phyloP scores from a whole-genome alignment of 495 filamentous ascomycete species.

The Pseudevernia furfuracea region DNA sequence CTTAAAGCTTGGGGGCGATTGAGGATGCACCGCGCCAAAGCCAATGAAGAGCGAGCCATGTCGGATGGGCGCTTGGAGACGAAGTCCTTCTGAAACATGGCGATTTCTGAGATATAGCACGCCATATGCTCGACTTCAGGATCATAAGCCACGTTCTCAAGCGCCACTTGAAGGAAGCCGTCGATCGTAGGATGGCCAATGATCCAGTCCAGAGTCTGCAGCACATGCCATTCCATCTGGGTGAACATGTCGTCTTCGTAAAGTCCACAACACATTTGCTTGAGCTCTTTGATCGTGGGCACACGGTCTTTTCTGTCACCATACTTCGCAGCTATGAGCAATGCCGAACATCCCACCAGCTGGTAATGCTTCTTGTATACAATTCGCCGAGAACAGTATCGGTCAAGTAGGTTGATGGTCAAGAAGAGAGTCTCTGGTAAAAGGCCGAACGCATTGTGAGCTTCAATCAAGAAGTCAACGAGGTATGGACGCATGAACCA shows the following conservation, averaged over 20 bases:
- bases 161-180: constrained; percentile 72
- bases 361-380: constrained; percentile 99
- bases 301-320: constrained; percentile 97
- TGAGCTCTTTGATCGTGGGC: constrained; percentile 88
- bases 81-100: constrained; percentile 92
- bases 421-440: constrained; percentile 92
- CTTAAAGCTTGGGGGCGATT: constrained; percentile 65
- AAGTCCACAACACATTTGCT: constrained; percentile 96
- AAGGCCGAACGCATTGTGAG: constrained; percentile 87
- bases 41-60: constrained; percentile 79
- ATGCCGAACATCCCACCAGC: constrained; percentile 88
- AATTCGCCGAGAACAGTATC: constrained; percentile 96
- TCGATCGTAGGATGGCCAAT: constrained; percentile 95
- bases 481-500: constrained; percentile 99
- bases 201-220: constrained; percentile 94
- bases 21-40: constrained; percentile 79
- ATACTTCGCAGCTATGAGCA: constrained; percentile 97
- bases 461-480: constrained; percentile 96
- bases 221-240: constrained; percentile 99
- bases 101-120: constrained; percentile 86
- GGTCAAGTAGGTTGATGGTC: constrained; percentile 90
- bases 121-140: constrained; percentile 90
- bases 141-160: constrained; percentile 59
- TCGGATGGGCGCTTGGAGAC: constrained; percentile 83
- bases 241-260: constrained; percentile 99